Evolutionary conservation across 352 stramenopile species (phyloP).

Genomic region (Pythium periplocum): DNA sequence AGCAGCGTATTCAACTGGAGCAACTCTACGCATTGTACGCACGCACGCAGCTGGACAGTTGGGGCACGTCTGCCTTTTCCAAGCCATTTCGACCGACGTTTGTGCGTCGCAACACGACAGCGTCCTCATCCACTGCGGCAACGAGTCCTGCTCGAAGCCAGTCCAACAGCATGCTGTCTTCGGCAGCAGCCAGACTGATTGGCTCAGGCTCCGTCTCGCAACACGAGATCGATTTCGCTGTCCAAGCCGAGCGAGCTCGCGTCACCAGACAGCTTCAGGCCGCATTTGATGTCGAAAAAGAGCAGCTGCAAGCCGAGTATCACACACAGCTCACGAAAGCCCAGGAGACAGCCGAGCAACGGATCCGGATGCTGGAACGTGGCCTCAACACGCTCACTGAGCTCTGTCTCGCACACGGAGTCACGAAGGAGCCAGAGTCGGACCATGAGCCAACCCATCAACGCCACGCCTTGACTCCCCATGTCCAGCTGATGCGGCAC

Average conservation of each 20-base stretch:
- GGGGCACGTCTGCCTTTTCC: conserved; percentile 4
- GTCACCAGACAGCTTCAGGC: conserved; percentile 36
- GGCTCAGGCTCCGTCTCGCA: conserved; percentile 19
- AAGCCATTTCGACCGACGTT: conserved; percentile 22
- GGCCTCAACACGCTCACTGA: conserved; percentile 14
- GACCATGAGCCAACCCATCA: too few species aligned
- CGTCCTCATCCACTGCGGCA: background rate
- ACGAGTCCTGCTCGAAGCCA: background rate
- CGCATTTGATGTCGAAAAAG: conserved; percentile 24
- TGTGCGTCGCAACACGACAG: conserved; percentile 8
- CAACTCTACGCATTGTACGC: conserved; percentile 59
- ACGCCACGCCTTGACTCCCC: background rate
- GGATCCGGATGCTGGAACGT: conserved; percentile 46
- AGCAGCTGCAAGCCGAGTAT: conserved; percentile 21
- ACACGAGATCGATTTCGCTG: conserved; percentile 44
- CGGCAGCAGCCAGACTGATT: conserved; percentile 13
- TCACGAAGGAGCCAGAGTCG: background rate
- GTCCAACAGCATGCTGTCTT: conserved; percentile 1
- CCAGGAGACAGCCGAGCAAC: conserved; percentile 29
- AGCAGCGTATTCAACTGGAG: conserved; percentile 59
- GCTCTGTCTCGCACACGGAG: too few species aligned
- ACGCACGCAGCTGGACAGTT: conserved; percentile 19
- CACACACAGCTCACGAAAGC: conserved; percentile 16
- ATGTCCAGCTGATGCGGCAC: conserved; percentile 11
- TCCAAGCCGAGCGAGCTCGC: conserved; percentile 33